A percentile compares a stretch with the other conserved stretches of the same genome.
Evolutionary conservation across 148 eudicot genomes (phyloP).

Genomic region (Vaccinium macrocarpon): DNA sequence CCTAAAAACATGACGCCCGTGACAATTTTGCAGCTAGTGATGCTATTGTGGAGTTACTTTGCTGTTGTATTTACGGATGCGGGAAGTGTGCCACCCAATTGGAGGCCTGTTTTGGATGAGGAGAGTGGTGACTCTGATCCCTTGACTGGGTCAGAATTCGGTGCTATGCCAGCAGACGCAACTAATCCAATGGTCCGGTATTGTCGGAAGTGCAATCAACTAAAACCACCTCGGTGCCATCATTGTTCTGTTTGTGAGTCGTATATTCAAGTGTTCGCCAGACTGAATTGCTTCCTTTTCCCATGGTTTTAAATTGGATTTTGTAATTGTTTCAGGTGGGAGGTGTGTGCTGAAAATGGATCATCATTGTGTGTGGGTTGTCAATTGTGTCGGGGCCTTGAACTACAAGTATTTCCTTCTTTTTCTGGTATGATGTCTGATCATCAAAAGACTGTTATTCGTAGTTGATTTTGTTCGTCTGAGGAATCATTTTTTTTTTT

Average conservation of each 20-base stretch:
- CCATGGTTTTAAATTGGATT: conserved; percentile 4
- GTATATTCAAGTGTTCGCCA: not conserved
- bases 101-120: conserved; percentile 83
- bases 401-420: conserved; percentile 98
- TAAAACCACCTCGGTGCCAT: conserved; percentile 97
- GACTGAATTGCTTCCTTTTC: conserved; percentile 1
- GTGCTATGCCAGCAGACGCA: conserved; percentile 40
- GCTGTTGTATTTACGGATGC: conserved; percentile 91
- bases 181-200: conserved; percentile 55
- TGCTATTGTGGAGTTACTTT: conserved; percentile 97
- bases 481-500: not conserved
- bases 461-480: not conserved
- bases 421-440: conserved; percentile 64
- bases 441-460: not conserved
- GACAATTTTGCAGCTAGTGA: conserved; percentile 59
- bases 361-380: conserved; percentile 99
- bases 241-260: conserved; percentile 99
- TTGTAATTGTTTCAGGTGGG: conserved; percentile 59
- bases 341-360: conserved; percentile 97
- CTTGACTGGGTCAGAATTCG: conserved; percentile 54
- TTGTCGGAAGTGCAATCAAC: conserved; percentile 93
- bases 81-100: conserved; percentile 89
- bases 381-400: conserved; percentile 95
- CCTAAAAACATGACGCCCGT: not conserved
- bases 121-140: conserved; percentile 79